Evolutionary conservation across 2,329 filamentous ascomycete species (phyloP).

Genomic region (Chrysosphaeria jannelii): DNA sequence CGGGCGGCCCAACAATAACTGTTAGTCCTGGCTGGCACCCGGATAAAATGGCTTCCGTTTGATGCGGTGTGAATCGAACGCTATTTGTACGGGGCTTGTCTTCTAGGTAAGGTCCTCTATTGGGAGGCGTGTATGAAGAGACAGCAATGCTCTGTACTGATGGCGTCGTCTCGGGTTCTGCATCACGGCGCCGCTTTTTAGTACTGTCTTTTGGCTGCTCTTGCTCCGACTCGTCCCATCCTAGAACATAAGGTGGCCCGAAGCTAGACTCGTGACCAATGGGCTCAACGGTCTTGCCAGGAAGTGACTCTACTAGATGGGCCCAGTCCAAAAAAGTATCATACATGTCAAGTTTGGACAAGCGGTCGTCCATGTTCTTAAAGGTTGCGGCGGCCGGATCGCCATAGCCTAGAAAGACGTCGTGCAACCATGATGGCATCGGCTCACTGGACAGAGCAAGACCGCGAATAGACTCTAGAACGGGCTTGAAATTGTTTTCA

Average conservation of each 20-base stretch:
- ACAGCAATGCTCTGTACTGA: conserved; percentile 44
- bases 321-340: conserved; percentile 94
- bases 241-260: conserved; percentile 62
- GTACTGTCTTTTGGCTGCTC: conserved; percentile 24
- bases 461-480: conserved; percentile 71
- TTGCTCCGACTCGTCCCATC: conserved; percentile 23
- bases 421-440: conserved; percentile 73
- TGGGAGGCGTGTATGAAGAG: conserved; percentile 68
- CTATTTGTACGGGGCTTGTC: conserved; percentile 57
- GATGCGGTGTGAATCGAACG: conserved; percentile 69
- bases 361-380: conserved; percentile 46
- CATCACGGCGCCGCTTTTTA: conserved; percentile 68
- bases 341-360: conserved; percentile 59
- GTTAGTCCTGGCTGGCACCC: conserved; percentile 85
- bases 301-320: conserved; percentile 67
- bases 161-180: conserved; percentile 30
- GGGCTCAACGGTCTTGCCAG: conserved; percentile 64
- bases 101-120: conserved; percentile 65
- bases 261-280: conserved; percentile 45
- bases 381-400: conserved; percentile 73
- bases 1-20: conserved; percentile 77
- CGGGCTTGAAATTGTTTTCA: conserved; percentile 92
- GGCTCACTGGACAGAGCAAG: conserved; percentile 63
- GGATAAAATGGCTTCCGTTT: conserved; percentile 77
- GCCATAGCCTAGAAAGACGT: conserved; percentile 92